phyloP scores from a whole-genome alignment of 768 basidiomycete genomes.

The Lactifluus volemus region DNA sequence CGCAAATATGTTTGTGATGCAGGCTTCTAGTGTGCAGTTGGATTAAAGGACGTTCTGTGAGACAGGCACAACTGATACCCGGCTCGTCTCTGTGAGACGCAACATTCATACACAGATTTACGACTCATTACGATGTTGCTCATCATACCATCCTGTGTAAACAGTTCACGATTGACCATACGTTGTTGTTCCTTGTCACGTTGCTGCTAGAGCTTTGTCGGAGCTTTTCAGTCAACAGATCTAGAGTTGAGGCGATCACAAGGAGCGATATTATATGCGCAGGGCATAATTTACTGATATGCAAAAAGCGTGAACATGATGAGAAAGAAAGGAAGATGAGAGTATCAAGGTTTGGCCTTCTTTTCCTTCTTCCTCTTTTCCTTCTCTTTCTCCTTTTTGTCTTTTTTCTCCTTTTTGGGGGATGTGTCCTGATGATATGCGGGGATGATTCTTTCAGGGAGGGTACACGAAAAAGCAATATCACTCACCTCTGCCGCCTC shows the following conservation, averaged over 20 bases:
- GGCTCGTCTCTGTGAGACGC: neutral
- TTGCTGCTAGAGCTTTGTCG: neutral
- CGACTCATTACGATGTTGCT: neutral
- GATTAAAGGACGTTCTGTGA: neutral
- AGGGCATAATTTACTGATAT: conserved; percentile 16
- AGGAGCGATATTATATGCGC: conserved; percentile 15
- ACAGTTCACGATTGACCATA: neutral
- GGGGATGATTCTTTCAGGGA: neutral
- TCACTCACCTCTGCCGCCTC: conserved; percentile 34
- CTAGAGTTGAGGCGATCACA: neutral
- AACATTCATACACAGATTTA: neutral
- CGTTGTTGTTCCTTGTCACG: neutral
- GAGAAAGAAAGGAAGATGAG: conserved; percentile 2
- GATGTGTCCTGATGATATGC: conserved; percentile 28
- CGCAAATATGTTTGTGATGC: conserved; percentile 58
- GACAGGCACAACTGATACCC: no score
- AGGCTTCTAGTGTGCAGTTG: conserved; percentile 31
- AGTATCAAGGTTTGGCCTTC: conserved; percentile 35
- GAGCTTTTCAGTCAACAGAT: neutral
- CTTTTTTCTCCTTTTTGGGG: conserved; percentile 32
- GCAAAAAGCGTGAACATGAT: conserved; percentile 10
- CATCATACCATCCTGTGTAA: neutral
- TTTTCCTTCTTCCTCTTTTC: conserved; percentile 51
- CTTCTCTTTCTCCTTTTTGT: conserved; percentile 39
- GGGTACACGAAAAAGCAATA: neutral